phyloP scores from a whole-genome alignment of 495 filamentous ascomycete species.

The Cudoniella acicularis region DNA sequence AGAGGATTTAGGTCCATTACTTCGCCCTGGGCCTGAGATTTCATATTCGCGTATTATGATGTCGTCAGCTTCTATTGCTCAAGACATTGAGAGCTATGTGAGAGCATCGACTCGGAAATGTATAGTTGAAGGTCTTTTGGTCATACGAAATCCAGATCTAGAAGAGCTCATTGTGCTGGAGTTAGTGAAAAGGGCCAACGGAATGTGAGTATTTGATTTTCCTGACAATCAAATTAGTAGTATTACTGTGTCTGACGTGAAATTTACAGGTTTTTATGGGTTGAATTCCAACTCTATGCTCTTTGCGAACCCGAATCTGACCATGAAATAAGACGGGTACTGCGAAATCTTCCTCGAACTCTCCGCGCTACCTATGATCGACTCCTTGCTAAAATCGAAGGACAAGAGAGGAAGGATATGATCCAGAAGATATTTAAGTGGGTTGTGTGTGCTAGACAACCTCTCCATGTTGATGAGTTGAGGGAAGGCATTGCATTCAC shows the following conservation, averaged over 20 bases:
- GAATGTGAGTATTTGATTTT: too few species aligned
- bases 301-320: slow-evolving; percentile 12
- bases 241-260: not conserved
- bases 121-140: not conserved
- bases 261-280: slow-evolving; percentile 10
- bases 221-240: too few species aligned
- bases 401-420: slow-evolving; percentile 4
- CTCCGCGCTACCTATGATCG: slow-evolving; percentile 9
- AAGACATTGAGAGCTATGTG: not conserved
- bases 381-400: slow-evolving; percentile 5
- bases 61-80: not conserved
- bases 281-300: slow-evolving; percentile 15
- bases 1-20: not conserved
- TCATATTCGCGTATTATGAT: not conserved
- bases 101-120: too few species aligned
- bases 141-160: slow-evolving; percentile 3
- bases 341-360: slow-evolving; percentile 9
- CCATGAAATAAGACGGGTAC: slow-evolving; percentile 4
- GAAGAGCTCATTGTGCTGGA: not conserved
- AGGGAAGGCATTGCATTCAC: slow-evolving; percentile 29
- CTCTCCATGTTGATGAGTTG: slow-evolving; percentile 25
- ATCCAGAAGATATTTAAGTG: slow-evolving; percentile 24
- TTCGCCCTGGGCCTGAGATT: not conserved
- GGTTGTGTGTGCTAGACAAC: slow-evolving; percentile 22
- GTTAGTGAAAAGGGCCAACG: slow-evolving; percentile 6